Percentiles rank a stretch among this genome's conserved stretches.
phyloP scores from a whole-genome alignment of 768 basidiomycete genomes.

The Lenzites betulinus region DNA sequence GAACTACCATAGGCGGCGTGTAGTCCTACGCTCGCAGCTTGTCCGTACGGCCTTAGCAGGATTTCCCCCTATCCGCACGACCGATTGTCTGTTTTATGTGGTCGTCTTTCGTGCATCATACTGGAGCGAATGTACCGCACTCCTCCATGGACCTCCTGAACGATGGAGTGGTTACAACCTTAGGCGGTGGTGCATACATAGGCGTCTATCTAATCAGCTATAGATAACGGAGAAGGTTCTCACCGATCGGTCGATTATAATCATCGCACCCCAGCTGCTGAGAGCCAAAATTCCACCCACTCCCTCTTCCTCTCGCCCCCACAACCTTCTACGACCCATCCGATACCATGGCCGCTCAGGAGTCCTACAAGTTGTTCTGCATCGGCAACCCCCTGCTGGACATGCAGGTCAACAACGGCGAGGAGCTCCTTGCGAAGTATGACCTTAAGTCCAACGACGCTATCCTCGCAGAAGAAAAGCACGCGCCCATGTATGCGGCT shows the following conservation, averaged over 20 bases:
- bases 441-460: constrained; percentile 92
- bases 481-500: constrained; percentile 74
- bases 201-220: constrained; percentile 10
- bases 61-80: too few relatives aligned
- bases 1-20: background rate
- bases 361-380: constrained; percentile 73
- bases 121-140: too few relatives aligned
- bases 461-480: constrained; percentile 90
- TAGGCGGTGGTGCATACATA: too few relatives aligned
- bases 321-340: constrained; percentile 8
- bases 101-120: too few relatives aligned
- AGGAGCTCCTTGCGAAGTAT: constrained; percentile 86
- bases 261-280: background rate
- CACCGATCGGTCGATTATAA: constrained; percentile 11
- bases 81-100: too few relatives aligned
- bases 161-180: too few relatives aligned
- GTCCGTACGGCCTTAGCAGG: too few relatives aligned
- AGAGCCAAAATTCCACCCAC: constrained; percentile 10
- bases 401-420: constrained; percentile 88
- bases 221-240: background rate
- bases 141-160: too few relatives aligned
- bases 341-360: constrained; percentile 41
- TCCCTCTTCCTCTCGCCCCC: constrained; percentile 4
- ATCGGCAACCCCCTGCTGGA: constrained; percentile 97
- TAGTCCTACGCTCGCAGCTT: background rate